Evolutionary conservation across 202 grass and related monocot genomes (phyloP).

Genomic region (Musa balbisiana): DNA sequence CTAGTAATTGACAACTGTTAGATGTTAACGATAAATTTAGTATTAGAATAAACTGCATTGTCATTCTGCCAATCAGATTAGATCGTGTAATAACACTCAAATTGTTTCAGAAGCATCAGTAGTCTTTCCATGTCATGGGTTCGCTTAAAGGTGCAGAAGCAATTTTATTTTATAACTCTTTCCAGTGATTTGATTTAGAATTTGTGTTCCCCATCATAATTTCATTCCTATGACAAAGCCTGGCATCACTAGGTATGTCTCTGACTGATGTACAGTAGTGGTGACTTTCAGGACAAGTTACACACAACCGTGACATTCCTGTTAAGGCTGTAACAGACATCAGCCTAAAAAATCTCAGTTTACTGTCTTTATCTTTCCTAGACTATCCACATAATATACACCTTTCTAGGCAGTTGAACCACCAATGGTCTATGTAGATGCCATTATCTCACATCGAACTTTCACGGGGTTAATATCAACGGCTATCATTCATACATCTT

Average conservation of each 20-base stretch:
- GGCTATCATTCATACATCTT: too few species aligned
- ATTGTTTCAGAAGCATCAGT: background rate
- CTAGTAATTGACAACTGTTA: too few species aligned
- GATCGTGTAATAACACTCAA: background rate
- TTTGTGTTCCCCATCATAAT: too few species aligned
- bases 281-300: background rate
- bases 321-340: background rate
- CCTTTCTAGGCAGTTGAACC: too few species aligned
- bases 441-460: too few species aligned
- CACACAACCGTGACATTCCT: background rate
- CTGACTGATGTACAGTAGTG: background rate
- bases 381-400: too few species aligned
- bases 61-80: background rate
- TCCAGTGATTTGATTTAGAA: background rate
- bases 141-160: background rate
- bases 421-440: too few species aligned
- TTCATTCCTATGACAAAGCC: too few species aligned
- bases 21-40: background rate
- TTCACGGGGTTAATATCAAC: too few species aligned
- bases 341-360: too few species aligned
- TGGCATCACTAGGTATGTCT: too few species aligned
- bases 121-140: background rate
- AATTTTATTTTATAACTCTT: background rate
- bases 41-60: background rate
- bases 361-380: too few species aligned